phyloP scores from a whole-genome alignment of 495 filamentous ascomycete genomes.

The Staphylotrichum longicolle region DNA sequence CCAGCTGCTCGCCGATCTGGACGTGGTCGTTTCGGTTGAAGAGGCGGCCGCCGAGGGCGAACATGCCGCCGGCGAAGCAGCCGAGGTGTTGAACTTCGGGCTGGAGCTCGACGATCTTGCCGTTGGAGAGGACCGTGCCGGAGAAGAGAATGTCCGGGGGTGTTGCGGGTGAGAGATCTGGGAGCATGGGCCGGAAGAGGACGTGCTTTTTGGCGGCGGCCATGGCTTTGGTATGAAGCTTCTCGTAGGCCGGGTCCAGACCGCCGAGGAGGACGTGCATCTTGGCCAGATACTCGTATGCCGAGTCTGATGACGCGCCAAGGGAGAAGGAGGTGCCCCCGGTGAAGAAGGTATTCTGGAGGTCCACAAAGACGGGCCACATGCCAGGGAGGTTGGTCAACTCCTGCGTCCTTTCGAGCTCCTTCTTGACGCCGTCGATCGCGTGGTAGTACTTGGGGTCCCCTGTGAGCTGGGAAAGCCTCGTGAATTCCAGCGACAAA shows the following conservation, averaged over 20 bases:
- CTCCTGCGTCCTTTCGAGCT: slow-evolving; percentile 66
- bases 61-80: slow-evolving; percentile 92
- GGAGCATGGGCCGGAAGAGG: slow-evolving; percentile 65
- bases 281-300: slow-evolving; percentile 89
- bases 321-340: slow-evolving; percentile 56
- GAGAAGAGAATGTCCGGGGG: slow-evolving; percentile 67
- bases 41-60: slow-evolving; percentile 76
- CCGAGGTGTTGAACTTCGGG: slow-evolving; percentile 49
- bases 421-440: slow-evolving; percentile 71
- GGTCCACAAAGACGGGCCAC: slow-evolving; percentile 75
- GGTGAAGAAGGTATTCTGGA: slow-evolving; percentile 30
- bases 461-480: slow-evolving; percentile 78
- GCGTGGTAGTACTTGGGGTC: slow-evolving; percentile 81
- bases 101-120: slow-evolving; percentile 28
- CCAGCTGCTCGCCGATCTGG: slow-evolving; percentile 73
- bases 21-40: slow-evolving; percentile 69
- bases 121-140: slow-evolving; percentile 38
- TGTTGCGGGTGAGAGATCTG: slow-evolving; percentile 28
- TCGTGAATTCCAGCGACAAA: slow-evolving; percentile 80
- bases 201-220: slow-evolving; percentile 62
- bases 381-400: slow-evolving; percentile 71
- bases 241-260: slow-evolving; percentile 40
- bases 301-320: slow-evolving; percentile 72
- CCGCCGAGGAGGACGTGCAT: slow-evolving; percentile 49
- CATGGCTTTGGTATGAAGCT: slow-evolving; percentile 54